Conservation (phyloP, 208 protist species). For the Wallacemonas sp. region DNA sequence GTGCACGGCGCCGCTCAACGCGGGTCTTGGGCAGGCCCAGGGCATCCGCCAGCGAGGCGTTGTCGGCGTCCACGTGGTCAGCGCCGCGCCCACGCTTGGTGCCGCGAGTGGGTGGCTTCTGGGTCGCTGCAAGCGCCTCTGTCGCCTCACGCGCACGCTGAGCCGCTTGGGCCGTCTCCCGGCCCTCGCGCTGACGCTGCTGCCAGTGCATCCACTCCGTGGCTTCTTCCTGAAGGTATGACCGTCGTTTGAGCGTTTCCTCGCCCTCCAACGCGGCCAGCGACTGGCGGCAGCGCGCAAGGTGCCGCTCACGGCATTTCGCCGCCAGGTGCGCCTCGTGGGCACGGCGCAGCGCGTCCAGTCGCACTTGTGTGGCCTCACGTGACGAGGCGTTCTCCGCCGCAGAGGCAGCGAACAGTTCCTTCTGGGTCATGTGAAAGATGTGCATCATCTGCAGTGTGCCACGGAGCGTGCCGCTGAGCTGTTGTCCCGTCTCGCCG, state of each 20-base stretch:
- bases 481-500: too few species aligned
- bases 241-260: slow-evolving; percentile 9
- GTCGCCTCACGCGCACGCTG: slow-evolving; percentile 11
- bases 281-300: neutral
- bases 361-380: neutral
- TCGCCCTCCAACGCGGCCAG: neutral
- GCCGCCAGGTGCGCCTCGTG: neutral
- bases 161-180: slow-evolving; percentile 2
- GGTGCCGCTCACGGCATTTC: slow-evolving; percentile 12
- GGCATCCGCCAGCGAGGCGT: too few species aligned
- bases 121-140: too few species aligned
- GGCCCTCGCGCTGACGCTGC: slow-evolving; percentile 8
- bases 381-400: neutral
- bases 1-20: too few species aligned
- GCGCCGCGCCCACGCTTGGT: too few species aligned
- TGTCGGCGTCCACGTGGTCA: too few species aligned
- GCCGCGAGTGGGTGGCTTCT: too few species aligned
- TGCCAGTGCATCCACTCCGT: slow-evolving; percentile 2
- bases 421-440: neutral
- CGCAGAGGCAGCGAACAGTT: neutral
- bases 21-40: too few species aligned
- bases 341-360: neutral
- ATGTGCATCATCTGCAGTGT: neutral
- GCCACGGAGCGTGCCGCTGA: neutral
- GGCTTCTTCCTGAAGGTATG: slow-evolving; percentile 14